Evolutionary conservation across 2,329 filamentous ascomycete genomes (phyloP), one percentile per base, ranked within the genome.

Genomic region (Trichoderma afroharzianum): DNA sequence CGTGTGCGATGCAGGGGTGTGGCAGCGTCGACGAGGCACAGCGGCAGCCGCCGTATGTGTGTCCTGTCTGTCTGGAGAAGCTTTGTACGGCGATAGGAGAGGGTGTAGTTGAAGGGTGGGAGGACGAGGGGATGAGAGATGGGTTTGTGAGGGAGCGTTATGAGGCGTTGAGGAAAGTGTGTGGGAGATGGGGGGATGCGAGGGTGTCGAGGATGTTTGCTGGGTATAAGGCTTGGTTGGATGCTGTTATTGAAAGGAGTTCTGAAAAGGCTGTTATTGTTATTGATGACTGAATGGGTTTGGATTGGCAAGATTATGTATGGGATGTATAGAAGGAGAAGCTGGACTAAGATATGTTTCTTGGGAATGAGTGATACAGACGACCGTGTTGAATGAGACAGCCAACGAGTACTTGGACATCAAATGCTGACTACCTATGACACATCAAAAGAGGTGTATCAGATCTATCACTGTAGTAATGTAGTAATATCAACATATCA

Each of bases 1-100:
- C 89, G 0, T 92, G 89, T 74, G 82, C 85, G 3, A 90, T 91
- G 89, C 89, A 92, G 76, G 84, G 87, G 5, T 89, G 87, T 0
- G 85, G 85, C 0, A 82, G 84, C 1, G 81, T 90, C 50, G 81
- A 79, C 0, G 90, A 92, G 77, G 89, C 91, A 76, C 81, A 84
- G 3, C 80, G 89, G 55, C 89, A 91, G 76, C 89, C 90, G 28
- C 88, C 89, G 1, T 91, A 90, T 74, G 75, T 91, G 4, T 92
- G 89, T 74, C 88, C 86, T 0, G 82, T 91, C 0, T 90, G 89
- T 74, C 76, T 88, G 70, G 81, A 81, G 7, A 92, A 91, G 78
- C 71, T 91, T 1, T 76, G 80, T 5, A 12, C 33, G 15, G 43
- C 58, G 30, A 70, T 72, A 26, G 67, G 66, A 3, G 71, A 50